phyloP scores from a whole-genome alignment of 2,329 filamentous ascomycete genomes.

The Fusarium irregulare region DNA sequence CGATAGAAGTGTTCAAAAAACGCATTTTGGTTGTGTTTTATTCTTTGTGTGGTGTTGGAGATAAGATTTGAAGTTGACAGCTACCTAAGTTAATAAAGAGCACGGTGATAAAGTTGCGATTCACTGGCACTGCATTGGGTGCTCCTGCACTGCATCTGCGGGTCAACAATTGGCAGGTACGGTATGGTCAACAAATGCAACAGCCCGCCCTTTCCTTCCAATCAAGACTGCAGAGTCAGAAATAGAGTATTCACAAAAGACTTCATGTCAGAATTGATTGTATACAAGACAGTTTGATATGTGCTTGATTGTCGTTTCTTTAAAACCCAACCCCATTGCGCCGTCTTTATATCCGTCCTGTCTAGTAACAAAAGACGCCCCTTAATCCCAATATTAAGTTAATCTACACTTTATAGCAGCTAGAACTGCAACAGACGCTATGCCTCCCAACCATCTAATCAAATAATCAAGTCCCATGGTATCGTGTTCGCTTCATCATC shows the following conservation, averaged over 20 bases:
- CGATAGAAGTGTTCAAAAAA: neutral
- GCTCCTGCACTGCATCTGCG: neutral
- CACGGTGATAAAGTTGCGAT: neutral
- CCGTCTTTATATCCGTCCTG: constrained; percentile 20
- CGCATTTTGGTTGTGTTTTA: neutral
- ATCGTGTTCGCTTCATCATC: constrained; percentile 24
- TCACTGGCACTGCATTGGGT: neutral
- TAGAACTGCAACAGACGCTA: constrained; percentile 13
- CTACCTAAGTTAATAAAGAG: neutral
- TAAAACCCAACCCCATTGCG: constrained; percentile 2
- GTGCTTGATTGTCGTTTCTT: neutral
- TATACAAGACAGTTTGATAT: neutral
- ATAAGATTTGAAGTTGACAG: neutral
- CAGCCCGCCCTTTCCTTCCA: neutral
- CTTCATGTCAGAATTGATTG: neutral
- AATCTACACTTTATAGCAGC: constrained; percentile 1
- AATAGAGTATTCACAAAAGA: neutral
- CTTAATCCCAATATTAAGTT: neutral
- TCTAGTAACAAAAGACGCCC: constrained; percentile 21
- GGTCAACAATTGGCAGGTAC: neutral
- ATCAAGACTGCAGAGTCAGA: neutral
- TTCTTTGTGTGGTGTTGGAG: neutral
- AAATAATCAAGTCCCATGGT: neutral
- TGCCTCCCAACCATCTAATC: neutral
- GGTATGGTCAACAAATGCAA: neutral